phyloP scores from a whole-genome alignment of 352 stramenopile genomes.

The Aphanomyces stellatus region DNA sequence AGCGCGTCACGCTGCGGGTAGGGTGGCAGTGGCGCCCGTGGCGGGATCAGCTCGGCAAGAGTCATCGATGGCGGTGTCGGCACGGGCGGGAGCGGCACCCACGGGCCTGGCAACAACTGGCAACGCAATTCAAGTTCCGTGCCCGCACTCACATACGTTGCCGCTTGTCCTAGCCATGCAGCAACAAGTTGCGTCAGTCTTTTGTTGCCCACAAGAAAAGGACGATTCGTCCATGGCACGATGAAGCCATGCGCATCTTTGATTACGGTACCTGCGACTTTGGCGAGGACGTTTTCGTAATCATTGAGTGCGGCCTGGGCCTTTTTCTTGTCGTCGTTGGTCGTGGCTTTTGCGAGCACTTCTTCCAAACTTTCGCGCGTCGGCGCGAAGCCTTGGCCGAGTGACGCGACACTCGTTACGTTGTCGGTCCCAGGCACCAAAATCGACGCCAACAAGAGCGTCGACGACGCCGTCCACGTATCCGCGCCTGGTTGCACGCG shows the following conservation, averaged over 20 bases:
- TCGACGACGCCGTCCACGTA: neutral
- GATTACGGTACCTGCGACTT: conserved; percentile 16
- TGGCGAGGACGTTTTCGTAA: conserved; percentile 35
- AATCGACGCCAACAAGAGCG: neutral
- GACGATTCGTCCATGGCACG: neutral
- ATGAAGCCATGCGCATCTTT: too few relatives aligned
- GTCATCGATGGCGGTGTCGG: conserved; percentile 24
- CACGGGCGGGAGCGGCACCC: conserved; percentile 34
- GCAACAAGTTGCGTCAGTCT: neutral
- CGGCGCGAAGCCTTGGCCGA: neutral
- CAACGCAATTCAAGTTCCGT: conserved; percentile 28
- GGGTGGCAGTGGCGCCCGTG: conserved; percentile 38
- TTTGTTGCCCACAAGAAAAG: neutral
- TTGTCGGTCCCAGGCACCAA: neutral
- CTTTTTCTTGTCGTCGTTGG: conserved; percentile 72
- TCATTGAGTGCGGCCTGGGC: conserved; percentile 49
- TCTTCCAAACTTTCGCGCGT: conserved; percentile 42
- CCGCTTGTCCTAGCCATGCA: conserved; percentile 4
- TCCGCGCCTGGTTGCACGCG: neutral
- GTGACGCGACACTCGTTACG: neutral
- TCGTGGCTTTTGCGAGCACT: conserved; percentile 34
- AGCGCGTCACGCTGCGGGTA: conserved; percentile 37
- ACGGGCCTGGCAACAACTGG: conserved; percentile 28
- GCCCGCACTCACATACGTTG: conserved; percentile 11
- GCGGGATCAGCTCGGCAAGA: conserved; percentile 44